Evolutionary conservation across 2,329 filamentous ascomycete genomes (phyloP), one percentile per base, ranked within the genome.

Genomic region (Talaromyces amestolkiae): DNA sequence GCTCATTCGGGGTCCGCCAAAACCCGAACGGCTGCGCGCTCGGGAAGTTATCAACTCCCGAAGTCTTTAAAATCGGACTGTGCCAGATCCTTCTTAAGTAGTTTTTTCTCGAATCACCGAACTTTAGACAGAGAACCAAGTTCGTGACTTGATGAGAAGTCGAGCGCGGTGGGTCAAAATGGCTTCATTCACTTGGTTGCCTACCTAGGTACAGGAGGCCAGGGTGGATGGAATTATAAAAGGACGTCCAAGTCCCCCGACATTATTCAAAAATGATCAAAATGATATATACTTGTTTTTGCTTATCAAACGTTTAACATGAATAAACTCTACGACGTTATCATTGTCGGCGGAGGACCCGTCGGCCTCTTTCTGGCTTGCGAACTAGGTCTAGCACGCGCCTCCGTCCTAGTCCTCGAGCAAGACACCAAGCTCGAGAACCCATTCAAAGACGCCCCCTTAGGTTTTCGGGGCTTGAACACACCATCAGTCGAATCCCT

Each of bases 341-440:
- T 69, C 13, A 66, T 69, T 43, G 61, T 65, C 47, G 68, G 68
- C 22, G 68, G 67, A 43, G 68, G 68, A 11, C 68, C 68, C 6
- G 65, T 69, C 31, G 68, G 68, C 41, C 68, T 69, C n/a, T 37
- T 68, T 6, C 67, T 69, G 13, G 68, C 77, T 51, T 76, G 74
- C 61, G 78, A 81, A 64, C 72, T 81, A 13, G 70, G 66, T 11
- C 69, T 77, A 9, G 72, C 71, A 7, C 49, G 69, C 24, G 67
- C 69, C 11, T 77, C 75, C 1, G 78, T 80, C 19, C 70, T 80
- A 2, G 73, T 81, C 2, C 69, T 81, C 3, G 79, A 81, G 66
- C 61, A 39, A 19, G 51, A 63, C 27, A 22, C 6, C 17, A 37
- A 47, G 37, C 58, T 35, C 68, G 66, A 72, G 8, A 72, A 74